Percentiles rank a stretch among this genome's conserved stretches.
These are phyloP conservation scores for Populus simonii DNA, from an alignment of 345 rosid species.

Conservation along the genomic window DNA sequence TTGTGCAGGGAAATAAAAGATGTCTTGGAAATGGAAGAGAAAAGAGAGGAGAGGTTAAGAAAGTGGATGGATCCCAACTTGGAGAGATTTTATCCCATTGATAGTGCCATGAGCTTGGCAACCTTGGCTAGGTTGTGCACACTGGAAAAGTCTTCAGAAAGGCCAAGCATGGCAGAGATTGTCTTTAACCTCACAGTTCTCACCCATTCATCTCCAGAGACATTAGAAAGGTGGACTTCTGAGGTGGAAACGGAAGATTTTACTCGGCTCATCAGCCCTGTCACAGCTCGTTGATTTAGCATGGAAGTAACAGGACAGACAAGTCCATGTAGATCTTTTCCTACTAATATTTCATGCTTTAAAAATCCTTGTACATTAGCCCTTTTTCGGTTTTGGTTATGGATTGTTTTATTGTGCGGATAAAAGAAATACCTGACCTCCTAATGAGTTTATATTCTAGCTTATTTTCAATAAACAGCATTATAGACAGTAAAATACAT, in stretches of 20 bases:
- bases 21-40: slow-evolving; percentile 35
- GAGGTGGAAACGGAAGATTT: slow-evolving; percentile 40
- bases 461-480: neutral
- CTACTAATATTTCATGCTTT: neutral
- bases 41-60: slow-evolving; percentile 34
- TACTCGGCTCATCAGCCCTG: slow-evolving; percentile 31
- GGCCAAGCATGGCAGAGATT: slow-evolving; percentile 65
- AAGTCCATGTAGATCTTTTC: neutral
- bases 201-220: slow-evolving; percentile 34
- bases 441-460: neutral
- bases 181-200: slow-evolving; percentile 57
- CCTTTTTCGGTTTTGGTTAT: neutral
- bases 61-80: slow-evolving; percentile 56
- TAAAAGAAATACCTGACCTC: neutral
- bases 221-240: slow-evolving; percentile 38
- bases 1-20: slow-evolving; percentile 43
- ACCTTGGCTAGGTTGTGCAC: slow-evolving; percentile 51
- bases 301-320: neutral
- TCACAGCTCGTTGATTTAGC: slow-evolving; percentile 43
- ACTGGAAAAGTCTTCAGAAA: slow-evolving; percentile 35
- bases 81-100: slow-evolving; percentile 46
- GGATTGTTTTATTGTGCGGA: neutral
- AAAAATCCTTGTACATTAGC: neutral
- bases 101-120: slow-evolving; percentile 48
- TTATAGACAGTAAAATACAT: neutral